A percentile compares a stretch with the other conserved stretches of the same genome.
Conservation (phyloP, 495 filamentous ascomycete genomes). For the Penicillium canariense region DNA sequence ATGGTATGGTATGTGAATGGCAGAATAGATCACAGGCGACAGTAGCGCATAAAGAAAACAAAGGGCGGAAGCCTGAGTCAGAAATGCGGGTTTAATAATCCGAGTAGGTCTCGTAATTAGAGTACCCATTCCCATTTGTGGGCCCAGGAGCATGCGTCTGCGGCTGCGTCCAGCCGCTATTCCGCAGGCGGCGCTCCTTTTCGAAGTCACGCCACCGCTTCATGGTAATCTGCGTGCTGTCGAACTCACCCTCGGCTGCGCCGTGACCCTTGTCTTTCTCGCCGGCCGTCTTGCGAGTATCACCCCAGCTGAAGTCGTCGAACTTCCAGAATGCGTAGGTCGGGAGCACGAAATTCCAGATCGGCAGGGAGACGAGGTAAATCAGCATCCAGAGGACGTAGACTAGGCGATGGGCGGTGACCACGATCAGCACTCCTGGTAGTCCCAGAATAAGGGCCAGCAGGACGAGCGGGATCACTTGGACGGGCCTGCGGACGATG, state of each 20-base stretch:
- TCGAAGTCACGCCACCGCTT: constrained; percentile 98
- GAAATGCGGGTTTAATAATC: constrained; percentile 25
- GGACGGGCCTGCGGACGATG: constrained; percentile 77
- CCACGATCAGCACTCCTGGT: constrained; percentile 86
- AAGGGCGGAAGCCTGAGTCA: not conserved
- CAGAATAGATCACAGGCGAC: constrained; percentile 21
- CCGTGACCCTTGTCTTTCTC: constrained; percentile 83
- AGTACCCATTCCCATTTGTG: constrained; percentile 20
- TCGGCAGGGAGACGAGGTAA: constrained; percentile 87
- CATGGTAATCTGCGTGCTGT: constrained; percentile 98
- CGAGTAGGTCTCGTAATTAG: constrained; percentile 32
- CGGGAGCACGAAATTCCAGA: constrained; percentile 98
- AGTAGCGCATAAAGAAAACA: not conserved
- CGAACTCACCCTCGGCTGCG: constrained; percentile 92
- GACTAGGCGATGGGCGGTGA: constrained; percentile 91
- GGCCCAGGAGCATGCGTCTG: not conserved
- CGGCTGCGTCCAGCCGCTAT: constrained; percentile 21
- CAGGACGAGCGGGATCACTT: constrained; percentile 88
- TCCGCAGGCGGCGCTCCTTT: constrained; percentile 43
- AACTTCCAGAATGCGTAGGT: constrained; percentile 99
- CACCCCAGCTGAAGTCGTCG: constrained; percentile 99
- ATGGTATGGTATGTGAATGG: constrained; percentile 20
- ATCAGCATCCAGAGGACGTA: constrained; percentile 98
- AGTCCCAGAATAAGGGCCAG: constrained; percentile 91
- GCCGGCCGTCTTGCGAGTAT: constrained; percentile 92